Conservation (phyloP, 1,139 yeast species). For the Sugiyamaella japonica region DNA sequence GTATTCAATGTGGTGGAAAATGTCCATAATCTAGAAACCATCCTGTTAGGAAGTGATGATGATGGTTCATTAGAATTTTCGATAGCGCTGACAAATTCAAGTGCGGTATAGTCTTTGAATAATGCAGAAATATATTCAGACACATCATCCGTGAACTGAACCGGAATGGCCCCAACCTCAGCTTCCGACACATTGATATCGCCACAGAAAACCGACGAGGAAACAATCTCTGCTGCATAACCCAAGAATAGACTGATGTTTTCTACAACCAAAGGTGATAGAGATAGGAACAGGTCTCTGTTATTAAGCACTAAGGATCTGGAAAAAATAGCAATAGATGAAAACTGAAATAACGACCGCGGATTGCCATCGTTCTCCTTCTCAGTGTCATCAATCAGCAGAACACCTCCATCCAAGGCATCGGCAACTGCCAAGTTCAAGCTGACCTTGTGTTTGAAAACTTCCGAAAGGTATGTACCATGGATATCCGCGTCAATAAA, state of each 20-base stretch:
- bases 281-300: not conserved
- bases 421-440: slow-evolving; percentile 13
- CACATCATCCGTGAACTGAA: slow-evolving; percentile 5
- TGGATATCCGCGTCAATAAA: slow-evolving; percentile 40
- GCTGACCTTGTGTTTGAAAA: not conserved
- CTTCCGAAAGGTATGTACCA: slow-evolving; percentile 3
- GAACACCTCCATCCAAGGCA: slow-evolving; percentile 11
- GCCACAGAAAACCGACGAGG: slow-evolving; percentile 2
- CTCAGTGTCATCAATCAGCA: slow-evolving; percentile 1
- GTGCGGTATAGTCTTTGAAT: not conserved
- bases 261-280: not conserved
- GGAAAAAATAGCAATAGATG: slow-evolving; percentile 2
- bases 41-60: not conserved
- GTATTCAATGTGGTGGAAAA: slow-evolving; percentile 18
- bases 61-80: not conserved
- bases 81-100: slow-evolving; percentile 1
- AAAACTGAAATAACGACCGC: not conserved
- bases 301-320: not conserved
- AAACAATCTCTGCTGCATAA: not conserved
- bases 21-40: slow-evolving; percentile 22
- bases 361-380: not conserved
- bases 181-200: not conserved
- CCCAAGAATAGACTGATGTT: slow-evolving; percentile 1
- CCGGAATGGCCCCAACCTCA: not conserved
- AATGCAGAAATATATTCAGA: not conserved